A percentile compares a stretch with the other conserved stretches of the same genome.
Evolutionary conservation across 257 asterid species (phyloP).

Genomic region (Plantago elongata): DNA sequence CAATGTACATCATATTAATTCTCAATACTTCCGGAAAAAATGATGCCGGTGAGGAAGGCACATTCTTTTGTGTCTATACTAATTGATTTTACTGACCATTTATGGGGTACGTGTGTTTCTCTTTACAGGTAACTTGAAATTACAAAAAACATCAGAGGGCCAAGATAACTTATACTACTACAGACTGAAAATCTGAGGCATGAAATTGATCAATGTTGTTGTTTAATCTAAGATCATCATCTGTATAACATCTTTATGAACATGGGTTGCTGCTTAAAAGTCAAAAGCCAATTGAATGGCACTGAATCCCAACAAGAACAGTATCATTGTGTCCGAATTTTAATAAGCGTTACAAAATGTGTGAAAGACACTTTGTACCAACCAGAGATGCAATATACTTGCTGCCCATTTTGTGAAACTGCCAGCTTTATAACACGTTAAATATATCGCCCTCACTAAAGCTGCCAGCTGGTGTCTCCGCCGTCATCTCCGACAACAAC

Average conservation of each 20-base stretch:
- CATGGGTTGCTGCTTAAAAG: slow-evolving; percentile 31
- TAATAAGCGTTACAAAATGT: background rate
- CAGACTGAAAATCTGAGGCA: too few relatives aligned
- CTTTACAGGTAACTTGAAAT: too few relatives aligned
- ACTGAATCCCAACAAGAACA: slow-evolving; percentile 15
- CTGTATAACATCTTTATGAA: slow-evolving; percentile 25
- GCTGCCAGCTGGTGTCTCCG: too few relatives aligned
- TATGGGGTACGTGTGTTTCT: too few relatives aligned
- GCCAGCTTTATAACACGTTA: slow-evolving; percentile 9
- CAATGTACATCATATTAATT: too few relatives aligned
- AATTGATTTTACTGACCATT: too few relatives aligned
- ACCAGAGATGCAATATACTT: background rate
- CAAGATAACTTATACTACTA: too few relatives aligned
- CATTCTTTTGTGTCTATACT: too few relatives aligned
- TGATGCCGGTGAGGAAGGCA: too few relatives aligned
- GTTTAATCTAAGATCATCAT: background rate
- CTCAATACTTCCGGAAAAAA: too few relatives aligned
- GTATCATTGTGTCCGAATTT: slow-evolving; percentile 27
- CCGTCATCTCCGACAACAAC: too few relatives aligned
- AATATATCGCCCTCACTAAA: background rate
- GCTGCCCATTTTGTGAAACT: background rate
- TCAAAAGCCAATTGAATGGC: slow-evolving; percentile 8
- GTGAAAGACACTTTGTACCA: background rate
- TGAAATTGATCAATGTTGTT: background rate
- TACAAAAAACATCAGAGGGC: too few relatives aligned